A percentile compares a stretch with the other conserved stretches of the same genome.
These are phyloP conservation scores for Lotus japonicus DNA, from an alignment of 306 rosid genomes.

Conservation along the genomic window DNA sequence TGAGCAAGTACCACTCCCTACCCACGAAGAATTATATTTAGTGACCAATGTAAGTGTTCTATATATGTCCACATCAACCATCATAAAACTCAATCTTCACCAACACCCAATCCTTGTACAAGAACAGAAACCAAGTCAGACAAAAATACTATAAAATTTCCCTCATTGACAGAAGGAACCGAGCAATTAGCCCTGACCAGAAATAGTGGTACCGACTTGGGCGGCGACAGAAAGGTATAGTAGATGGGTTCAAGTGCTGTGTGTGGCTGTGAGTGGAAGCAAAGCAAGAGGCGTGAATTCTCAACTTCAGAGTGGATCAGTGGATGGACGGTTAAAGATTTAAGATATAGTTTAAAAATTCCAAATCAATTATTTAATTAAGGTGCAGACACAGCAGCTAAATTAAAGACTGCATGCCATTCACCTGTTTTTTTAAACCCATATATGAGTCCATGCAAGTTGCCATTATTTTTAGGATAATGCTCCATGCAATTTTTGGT, in stretches of 20 bases:
- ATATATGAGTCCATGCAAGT: conserved; percentile 6
- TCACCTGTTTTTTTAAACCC: not conserved
- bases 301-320: conserved; percentile 25
- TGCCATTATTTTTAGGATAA: conserved; percentile 5
- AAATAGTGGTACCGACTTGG: conserved; percentile 27
- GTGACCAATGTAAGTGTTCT: no score
- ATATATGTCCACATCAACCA: no score
- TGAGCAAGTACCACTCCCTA: no score
- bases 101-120: no score
- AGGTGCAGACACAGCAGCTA: not conserved
- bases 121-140: not conserved
- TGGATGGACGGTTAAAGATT: conserved; percentile 31
- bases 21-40: no score
- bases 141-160: not conserved
- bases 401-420: conserved; percentile 1
- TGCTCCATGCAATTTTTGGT: no score
- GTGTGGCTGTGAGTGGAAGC: conserved; percentile 35
- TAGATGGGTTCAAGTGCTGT: conserved; percentile 8
- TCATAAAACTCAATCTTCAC: no score
- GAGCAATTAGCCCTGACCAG: conserved; percentile 9
- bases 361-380: not conserved
- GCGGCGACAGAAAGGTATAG: conserved; percentile 17
- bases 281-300: conserved; percentile 17
- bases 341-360: not conserved
- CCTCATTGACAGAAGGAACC: conserved; percentile 7